Evolutionary conservation across 75 land plant genomes (phyloP), one percentile per base, ranked within the genome.

Genomic region (Pseudotsuga menziesii): DNA sequence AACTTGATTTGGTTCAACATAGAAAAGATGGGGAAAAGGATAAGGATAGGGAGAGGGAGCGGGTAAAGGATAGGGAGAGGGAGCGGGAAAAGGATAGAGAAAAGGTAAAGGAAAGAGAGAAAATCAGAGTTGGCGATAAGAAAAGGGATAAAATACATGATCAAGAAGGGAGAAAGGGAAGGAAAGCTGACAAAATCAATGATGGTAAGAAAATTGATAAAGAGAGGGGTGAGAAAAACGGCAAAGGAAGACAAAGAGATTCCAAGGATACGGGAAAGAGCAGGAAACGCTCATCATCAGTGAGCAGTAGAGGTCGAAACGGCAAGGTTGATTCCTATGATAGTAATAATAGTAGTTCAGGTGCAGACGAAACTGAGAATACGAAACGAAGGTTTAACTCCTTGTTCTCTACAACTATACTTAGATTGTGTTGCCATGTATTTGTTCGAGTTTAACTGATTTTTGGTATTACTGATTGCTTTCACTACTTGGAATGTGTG

Each of bases 281-380:
- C 62, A 88, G 75, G 59, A 70, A 75, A 23, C 90, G 81, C 67
- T 94, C 97, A 44, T 74, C 92, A 58, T 86, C 96, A 59, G 44
- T 69, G 69, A 76, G 77, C 36, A 79, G 87, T 76, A 82, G 89
- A 67, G 81, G 86, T 48, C 82, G 82, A 79, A 80, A 77, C 55
- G 76, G 84, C 78, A 93, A 82, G 79, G 85, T 81, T 39, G 82
- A 78, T 71, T 85, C 89, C 7, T 74, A 75, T 41, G 80, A 56
- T 67, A 80, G 85, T 75, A 79, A 75, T 78, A 78, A 62, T 23
- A 78, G 87, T 82, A 82, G 78, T 63, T 80, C 91, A 57, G 80
- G 84, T 80, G 83, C 83, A 79, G 92, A 88, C 17, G 41, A 76
- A 52, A 80, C 83, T 60, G 86, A 82, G 20, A 85, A 80, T 75